Evolutionary conservation across 495 filamentous ascomycete genomes (phyloP).

Genomic region (Xylona heveae): DNA sequence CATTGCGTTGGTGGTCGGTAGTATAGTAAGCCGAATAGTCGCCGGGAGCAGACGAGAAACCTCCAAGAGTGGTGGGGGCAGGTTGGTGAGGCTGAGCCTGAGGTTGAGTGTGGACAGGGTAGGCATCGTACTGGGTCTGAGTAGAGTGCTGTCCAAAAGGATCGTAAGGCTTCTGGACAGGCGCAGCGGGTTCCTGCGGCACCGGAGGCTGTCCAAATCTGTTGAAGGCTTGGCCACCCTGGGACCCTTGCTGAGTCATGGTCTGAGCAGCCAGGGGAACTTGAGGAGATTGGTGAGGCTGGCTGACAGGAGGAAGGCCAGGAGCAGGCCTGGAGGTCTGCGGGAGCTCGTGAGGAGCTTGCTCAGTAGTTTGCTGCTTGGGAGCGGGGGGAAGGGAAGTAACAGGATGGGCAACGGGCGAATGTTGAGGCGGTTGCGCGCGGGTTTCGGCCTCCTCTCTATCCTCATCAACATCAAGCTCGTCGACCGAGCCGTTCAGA

Average conservation of each 20-base stretch:
- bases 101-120: slow-evolving; percentile 23
- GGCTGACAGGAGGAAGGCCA: slow-evolving; percentile 30
- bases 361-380: slow-evolving; percentile 18
- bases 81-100: slow-evolving; percentile 23
- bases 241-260: slow-evolving; percentile 14
- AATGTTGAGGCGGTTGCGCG: slow-evolving; percentile 83
- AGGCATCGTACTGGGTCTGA: slow-evolving; percentile 31
- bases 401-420: slow-evolving; percentile 71
- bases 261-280: slow-evolving; percentile 25
- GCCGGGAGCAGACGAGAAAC: slow-evolving; percentile 50
- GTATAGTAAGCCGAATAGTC: slow-evolving; percentile 79
- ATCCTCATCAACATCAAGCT: slow-evolving; percentile 78
- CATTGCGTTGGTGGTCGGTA: slow-evolving; percentile 52
- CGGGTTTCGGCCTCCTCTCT: slow-evolving; percentile 89
- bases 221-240: slow-evolving; percentile 28
- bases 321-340: slow-evolving; percentile 45
- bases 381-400: slow-evolving; percentile 69
- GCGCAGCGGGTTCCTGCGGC: slow-evolving; percentile 33
- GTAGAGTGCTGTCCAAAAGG: slow-evolving; percentile 55
- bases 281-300: slow-evolving; percentile 17
- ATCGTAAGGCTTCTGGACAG: slow-evolving; percentile 68
- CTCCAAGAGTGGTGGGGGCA: slow-evolving; percentile 24
- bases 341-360: slow-evolving; percentile 31
- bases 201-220: slow-evolving; percentile 40
- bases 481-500: slow-evolving; percentile 50